Base-by-base conservation (phyloP, 306 rosid genomes). In the Delonix regia region DNA sequence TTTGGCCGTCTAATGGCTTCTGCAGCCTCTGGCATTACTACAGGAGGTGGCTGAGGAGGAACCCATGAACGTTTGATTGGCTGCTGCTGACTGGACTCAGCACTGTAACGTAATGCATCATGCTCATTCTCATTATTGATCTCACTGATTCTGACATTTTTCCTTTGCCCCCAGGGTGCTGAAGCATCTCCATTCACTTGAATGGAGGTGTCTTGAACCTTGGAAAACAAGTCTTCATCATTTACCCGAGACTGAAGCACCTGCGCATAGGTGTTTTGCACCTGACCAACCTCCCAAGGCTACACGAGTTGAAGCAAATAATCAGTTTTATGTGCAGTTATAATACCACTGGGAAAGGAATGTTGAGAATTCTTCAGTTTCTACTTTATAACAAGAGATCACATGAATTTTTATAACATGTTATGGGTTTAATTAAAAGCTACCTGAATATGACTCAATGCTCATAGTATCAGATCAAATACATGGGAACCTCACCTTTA, bases 11-110 rank as follows among this genome's bases (percentile, higher is more conserved):
- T 83, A 86, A 89, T 93, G 15, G 98, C 97, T 85, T 91, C 98
- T 6, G 93, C 98, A n/a, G 95, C 98, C 84, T 84, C 98, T 0
- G 91, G 73, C 90, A 89, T 77, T 12, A 82, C 89, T n/a, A 89
- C 79, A 0, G 95, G 97, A 63, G 95, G 98, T 19, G 97, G 91
- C 81, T 82, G 92, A 70, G 98, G 97, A 33, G 98, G 97, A 83
- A 90, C 97, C 98, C 98, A 91, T 2, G 64, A 2, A 7, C 91
- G 91, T 72, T 81, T 85, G 69, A 86, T 75, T 13, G 90, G 87
- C 41, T 28, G 86, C 24, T 24, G 86, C 71, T 79, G 87, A 77
- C 21, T 83, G 61, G 85, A 53, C 49, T 56, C 77, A 53, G 70
- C 77, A 61, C 78, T 69, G 56, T 77, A 71, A 61, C 87, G 76